A percentile compares a stretch with the other conserved stretches of the same genome.
These are phyloP conservation scores for Podaxis rugospora DNA, from an alignment of 768 basidiomycete species.

Conservation along the genomic window DNA sequence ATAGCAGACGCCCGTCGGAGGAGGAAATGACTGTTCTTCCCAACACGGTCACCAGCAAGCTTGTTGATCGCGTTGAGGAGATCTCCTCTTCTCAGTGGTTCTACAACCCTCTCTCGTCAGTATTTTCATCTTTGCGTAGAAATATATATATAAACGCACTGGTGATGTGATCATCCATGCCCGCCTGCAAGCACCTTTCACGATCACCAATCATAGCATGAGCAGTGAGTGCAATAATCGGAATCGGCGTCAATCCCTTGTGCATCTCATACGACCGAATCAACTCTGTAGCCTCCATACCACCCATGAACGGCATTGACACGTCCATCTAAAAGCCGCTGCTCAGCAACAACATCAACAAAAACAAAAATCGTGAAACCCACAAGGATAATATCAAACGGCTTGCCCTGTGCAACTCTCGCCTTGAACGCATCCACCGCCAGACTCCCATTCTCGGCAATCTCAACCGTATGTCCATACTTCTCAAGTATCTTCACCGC, in stretches of 20 bases:
- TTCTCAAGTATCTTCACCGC: slow-evolving; percentile 96
- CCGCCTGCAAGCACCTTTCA: slow-evolving; percentile 45
- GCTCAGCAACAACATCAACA: background rate
- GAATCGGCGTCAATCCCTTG: slow-evolving; percentile 65
- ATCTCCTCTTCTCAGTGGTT: slow-evolving; percentile 76
- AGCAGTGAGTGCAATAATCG: slow-evolving; percentile 95
- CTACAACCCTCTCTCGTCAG: slow-evolving; percentile 28
- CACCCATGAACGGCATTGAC: slow-evolving; percentile 98
- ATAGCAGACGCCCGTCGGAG: slow-evolving; percentile 27
- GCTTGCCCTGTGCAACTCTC: slow-evolving; percentile 61
- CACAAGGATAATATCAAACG: slow-evolving; percentile 91
- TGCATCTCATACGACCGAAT: slow-evolving; percentile 83
- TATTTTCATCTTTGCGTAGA: background rate
- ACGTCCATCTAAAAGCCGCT: slow-evolving; percentile 78
- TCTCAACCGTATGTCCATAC: slow-evolving; percentile 92
- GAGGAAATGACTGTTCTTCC: slow-evolving; percentile 30
- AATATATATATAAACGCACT: slow-evolving; percentile 40
- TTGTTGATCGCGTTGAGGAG: slow-evolving; percentile 80
- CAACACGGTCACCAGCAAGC: slow-evolving; percentile 61
- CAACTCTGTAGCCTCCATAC: slow-evolving; percentile 94
- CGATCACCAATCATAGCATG: slow-evolving; percentile 92
- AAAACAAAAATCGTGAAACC: slow-evolving; percentile 23
- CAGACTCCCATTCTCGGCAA: slow-evolving; percentile 94
- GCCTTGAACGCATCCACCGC: slow-evolving; percentile 91
- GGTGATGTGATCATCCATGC: slow-evolving; percentile 76